These are phyloP conservation scores for Trypanosoma lewisi DNA, from an alignment of 208 protist species.

Conservation along the genomic window DNA sequence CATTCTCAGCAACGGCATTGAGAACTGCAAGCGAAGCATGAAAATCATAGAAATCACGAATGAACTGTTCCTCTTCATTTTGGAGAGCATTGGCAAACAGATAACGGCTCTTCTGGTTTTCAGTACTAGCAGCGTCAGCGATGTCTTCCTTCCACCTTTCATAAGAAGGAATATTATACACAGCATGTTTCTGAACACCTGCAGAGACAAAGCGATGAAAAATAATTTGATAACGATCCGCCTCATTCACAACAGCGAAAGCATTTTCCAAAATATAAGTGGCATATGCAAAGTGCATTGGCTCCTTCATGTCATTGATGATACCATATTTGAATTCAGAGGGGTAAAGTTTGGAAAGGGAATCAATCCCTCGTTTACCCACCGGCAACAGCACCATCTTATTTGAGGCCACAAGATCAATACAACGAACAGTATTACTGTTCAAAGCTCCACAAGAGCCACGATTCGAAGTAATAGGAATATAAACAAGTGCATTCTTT, in stretches of 20 bases:
- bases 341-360: conserved; percentile 82
- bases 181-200: conserved; percentile 68
- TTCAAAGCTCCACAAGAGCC: conserved; percentile 89
- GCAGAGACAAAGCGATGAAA: conserved; percentile 88
- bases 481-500: conserved; percentile 62
- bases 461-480: conserved; percentile 89
- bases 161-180: conserved; percentile 83
- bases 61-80: conserved; percentile 82
- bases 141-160: conserved; percentile 83
- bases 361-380: conserved; percentile 85
- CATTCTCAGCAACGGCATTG: conserved; percentile 87
- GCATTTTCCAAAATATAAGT: conserved; percentile 83
- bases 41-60: conserved; percentile 91
- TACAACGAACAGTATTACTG: conserved; percentile 69
- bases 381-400: conserved; percentile 73
- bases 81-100: conserved; percentile 83
- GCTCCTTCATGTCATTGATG: conserved; percentile 88
- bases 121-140: conserved; percentile 66
- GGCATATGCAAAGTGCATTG: conserved; percentile 88
- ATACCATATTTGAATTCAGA: conserved; percentile 74
- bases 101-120: conserved; percentile 86
- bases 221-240: conserved; percentile 72
- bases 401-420: conserved; percentile 55
- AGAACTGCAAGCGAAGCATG: conserved; percentile 79
- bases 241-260: conserved; percentile 42